Evolutionary conservation across 1,139 yeast species (phyloP).

Genomic region (Blastobotrys capitulatus): DNA sequence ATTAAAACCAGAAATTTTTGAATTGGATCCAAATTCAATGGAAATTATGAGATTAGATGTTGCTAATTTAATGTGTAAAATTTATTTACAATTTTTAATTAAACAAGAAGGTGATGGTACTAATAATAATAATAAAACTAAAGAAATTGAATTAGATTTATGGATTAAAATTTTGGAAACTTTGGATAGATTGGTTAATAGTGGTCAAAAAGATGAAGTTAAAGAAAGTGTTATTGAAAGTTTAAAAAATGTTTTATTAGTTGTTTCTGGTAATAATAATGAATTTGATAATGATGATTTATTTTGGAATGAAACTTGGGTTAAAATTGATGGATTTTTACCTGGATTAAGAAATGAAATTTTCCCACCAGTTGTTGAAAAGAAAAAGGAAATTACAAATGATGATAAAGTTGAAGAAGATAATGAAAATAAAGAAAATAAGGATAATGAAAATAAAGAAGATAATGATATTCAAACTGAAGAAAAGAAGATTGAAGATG

Average conservation of each 20-base stretch:
- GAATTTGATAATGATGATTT: conserved; percentile 40
- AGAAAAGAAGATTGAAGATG: not conserved
- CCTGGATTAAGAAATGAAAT: conserved; percentile 41
- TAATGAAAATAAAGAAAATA: not conserved
- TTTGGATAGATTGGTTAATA: conserved; percentile 42
- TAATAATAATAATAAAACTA: conserved; percentile 20
- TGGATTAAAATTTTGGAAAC: conserved; percentile 46
- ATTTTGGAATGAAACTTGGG: conserved; percentile 42
- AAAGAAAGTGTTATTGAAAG: conserved; percentile 59
- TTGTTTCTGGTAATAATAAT: conserved; percentile 31
- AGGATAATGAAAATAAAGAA: not conserved
- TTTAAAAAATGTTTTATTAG: conserved; percentile 52
- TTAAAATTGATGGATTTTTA: conserved; percentile 40
- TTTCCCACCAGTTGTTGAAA: conserved; percentile 1
- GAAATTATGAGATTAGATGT: conserved; percentile 60
- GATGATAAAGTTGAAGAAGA: not conserved
- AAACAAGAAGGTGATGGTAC: no score
- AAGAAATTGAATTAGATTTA: conserved; percentile 32
- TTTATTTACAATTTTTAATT: conserved; percentile 56
- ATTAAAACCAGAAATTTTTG: conserved; percentile 59
- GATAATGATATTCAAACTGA: not conserved
- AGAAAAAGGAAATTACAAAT: not conserved
- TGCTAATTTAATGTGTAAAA: conserved; percentile 61
- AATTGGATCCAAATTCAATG: conserved; percentile 61
- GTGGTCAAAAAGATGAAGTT: conserved; percentile 38